These are phyloP conservation scores for Schwanniomyces pseudopolymorphus DNA, from an alignment of 805 yeast genomes.

Conservation along the genomic window DNA sequence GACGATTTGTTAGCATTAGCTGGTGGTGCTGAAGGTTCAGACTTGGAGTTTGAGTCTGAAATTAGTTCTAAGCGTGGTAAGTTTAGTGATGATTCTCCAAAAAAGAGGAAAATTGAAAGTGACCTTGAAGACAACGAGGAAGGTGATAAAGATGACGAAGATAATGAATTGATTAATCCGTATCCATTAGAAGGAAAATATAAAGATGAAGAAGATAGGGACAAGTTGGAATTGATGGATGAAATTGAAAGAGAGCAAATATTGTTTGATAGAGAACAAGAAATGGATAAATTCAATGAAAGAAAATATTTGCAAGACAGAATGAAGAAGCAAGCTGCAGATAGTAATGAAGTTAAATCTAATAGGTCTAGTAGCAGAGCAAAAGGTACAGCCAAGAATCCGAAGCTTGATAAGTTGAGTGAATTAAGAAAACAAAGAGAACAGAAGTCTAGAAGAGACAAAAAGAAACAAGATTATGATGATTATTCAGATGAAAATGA, in stretches of 20 bases:
- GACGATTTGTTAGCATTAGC: constrained; percentile 97
- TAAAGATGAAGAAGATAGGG: constrained; percentile 78
- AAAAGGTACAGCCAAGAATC: constrained; percentile 30
- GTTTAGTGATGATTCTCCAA: constrained; percentile 24
- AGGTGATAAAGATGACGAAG: constrained; percentile 34
- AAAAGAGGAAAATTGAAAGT: constrained; percentile 26
- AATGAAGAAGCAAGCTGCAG: constrained; percentile 53
- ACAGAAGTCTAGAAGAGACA: constrained; percentile 48
- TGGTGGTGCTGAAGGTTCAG: constrained; percentile 43
- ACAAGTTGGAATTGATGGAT: constrained; percentile 65
- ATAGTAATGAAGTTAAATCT: constrained; percentile 15
- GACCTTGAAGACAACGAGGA: constrained; percentile 19
- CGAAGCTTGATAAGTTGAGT: constrained; percentile 56
- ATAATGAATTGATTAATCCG: constrained; percentile 56
- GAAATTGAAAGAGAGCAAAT: constrained; percentile 92
- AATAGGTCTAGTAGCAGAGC: constrained; percentile 41
- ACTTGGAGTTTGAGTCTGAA: constrained; percentile 19
- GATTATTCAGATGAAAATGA: constrained; percentile 39
- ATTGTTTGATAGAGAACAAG: constrained; percentile 89
- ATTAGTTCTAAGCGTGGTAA: constrained; percentile 6
- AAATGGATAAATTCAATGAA: constrained; percentile 85
- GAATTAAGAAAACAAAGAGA: constrained; percentile 78
- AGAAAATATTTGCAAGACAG: constrained; percentile 81
- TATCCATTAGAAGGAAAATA: constrained; percentile 93
- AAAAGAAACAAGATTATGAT: constrained; percentile 36